Evolutionary conservation across 176 grass and related monocot genomes (phyloP).

Genomic region (Aegilops tauschii): DNA sequence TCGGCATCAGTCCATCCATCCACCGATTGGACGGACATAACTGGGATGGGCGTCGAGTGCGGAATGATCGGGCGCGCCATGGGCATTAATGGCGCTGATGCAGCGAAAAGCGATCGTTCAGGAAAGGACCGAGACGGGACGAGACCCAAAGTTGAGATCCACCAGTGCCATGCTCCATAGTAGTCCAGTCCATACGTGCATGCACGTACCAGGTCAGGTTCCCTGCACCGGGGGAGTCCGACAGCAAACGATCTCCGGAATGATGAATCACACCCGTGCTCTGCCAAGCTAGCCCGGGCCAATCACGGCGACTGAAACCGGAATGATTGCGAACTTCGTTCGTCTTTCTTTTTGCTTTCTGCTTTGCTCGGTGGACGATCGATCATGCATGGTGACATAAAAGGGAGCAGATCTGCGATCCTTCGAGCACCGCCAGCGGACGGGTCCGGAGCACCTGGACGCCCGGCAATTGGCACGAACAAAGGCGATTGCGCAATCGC

Average conservation of each 20-base stretch:
- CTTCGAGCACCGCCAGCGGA: not conserved
- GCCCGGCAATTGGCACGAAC: not conserved
- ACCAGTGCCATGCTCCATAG: not conserved
- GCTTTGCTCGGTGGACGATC: not conserved
- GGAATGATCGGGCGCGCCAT: not conserved
- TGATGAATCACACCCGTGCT: not conserved
- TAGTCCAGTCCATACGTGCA: not conserved
- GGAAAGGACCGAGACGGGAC: not conserved
- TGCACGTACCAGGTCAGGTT: conserved; percentile 17
- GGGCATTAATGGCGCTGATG: not conserved
- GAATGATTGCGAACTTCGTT: not conserved
- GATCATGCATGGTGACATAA: not conserved
- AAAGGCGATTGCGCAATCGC: not conserved
- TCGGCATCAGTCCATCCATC: not conserved
- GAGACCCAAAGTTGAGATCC: not conserved
- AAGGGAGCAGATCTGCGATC: not conserved
- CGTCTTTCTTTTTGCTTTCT: not conserved
- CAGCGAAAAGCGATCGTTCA: not conserved
- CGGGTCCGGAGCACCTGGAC: not conserved
- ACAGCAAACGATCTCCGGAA: not conserved
- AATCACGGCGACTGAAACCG: not conserved
- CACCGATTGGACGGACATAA: not conserved
- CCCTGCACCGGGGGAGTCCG: not conserved
- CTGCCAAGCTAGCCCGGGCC: not conserved
- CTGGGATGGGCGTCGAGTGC: not conserved